Evolutionary conservation across 2,329 filamentous ascomycete genomes (phyloP), one percentile per base, ranked within the genome.

Genomic region (Beauveria brongniartii): DNA sequence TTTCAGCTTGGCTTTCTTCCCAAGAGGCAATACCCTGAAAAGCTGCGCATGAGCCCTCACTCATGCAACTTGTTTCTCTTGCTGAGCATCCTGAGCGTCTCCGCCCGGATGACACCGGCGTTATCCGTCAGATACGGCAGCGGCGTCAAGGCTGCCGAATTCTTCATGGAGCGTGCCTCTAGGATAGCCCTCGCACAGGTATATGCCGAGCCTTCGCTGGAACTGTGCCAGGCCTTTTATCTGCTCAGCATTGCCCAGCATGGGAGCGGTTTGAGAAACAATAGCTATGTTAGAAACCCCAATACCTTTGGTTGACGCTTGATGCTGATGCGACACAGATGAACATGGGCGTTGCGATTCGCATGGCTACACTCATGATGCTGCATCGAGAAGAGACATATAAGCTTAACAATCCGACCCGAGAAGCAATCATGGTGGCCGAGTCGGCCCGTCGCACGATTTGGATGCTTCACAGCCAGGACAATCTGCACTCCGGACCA

Each of bases 1-100:
- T 84, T 84, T 64, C 82, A 85, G 68, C 77, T 85, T 7, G 80
- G 82, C 26, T 85, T 85, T 66, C 80, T 85, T 40, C 80, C 79
- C 5, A 83, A 82, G 69, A 73, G 79, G 26, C 71, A 75, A 55
- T 83, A 84, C 57, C 72, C 76, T 1, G 71, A 76, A 26, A 74
- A 74, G 7, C 71, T 85, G n/a, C 73, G 72, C 44, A 74, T 74
- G 4, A 75, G 82, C 59, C 73, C 75, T 30, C 73, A 73, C 16
- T 78, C 78, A n/a, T 73, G 82, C 64, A 82, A 78, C 68, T 73
- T 79, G 22, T 85, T 85, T 62, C 74, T 85, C 26, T 72, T 85
- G 22, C 72, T 84, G 12, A 76, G 78, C 62, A 79, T 85, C 55
- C 76, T 85, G 34, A 81, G 81, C 65, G 77, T 85, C 58, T 83